These are phyloP conservation scores for Agarophyton chilense DNA, from an alignment of 23 red algal genomes.

Conservation along the genomic window DNA sequence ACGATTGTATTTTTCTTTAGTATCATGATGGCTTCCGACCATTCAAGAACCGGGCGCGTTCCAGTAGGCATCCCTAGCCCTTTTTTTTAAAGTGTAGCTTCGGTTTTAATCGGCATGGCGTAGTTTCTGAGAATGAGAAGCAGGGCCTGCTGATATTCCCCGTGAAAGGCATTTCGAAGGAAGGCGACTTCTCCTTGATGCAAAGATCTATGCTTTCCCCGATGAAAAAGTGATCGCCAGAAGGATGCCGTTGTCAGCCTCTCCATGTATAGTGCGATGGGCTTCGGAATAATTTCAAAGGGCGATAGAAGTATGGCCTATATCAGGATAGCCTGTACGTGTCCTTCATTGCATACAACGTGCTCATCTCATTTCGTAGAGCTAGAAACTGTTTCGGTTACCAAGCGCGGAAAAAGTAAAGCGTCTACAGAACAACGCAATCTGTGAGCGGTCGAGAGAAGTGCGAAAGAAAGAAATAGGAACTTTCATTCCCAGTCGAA, in stretches of 20 bases:
- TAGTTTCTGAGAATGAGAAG: background rate
- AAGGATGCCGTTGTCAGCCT: background rate
- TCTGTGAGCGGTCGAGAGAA: too few relatives aligned
- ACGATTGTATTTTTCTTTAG: too few relatives aligned
- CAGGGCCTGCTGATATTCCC: background rate
- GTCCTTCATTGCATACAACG: background rate
- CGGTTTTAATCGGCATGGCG: background rate
- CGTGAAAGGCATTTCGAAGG: background rate
- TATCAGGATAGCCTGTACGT: background rate
- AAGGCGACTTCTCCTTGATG: background rate
- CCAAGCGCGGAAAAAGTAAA: too few relatives aligned
- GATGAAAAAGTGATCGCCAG: background rate
- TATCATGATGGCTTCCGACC: background rate
- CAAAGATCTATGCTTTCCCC: background rate
- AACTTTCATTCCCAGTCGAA: too few relatives aligned
- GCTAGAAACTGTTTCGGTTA: too few relatives aligned
- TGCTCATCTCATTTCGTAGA: too few relatives aligned
- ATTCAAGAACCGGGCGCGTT: too few relatives aligned
- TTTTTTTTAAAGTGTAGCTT: background rate
- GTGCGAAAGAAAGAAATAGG: too few relatives aligned
- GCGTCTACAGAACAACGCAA: too few relatives aligned
- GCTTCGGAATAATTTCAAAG: too few relatives aligned
- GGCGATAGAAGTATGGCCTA: too few relatives aligned
- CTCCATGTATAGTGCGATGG: background rate
- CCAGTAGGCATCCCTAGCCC: too few relatives aligned